Evolutionary conservation across 2,329 filamentous ascomycete species (phyloP).

Genomic region (Alternaria triticimaculans): DNA sequence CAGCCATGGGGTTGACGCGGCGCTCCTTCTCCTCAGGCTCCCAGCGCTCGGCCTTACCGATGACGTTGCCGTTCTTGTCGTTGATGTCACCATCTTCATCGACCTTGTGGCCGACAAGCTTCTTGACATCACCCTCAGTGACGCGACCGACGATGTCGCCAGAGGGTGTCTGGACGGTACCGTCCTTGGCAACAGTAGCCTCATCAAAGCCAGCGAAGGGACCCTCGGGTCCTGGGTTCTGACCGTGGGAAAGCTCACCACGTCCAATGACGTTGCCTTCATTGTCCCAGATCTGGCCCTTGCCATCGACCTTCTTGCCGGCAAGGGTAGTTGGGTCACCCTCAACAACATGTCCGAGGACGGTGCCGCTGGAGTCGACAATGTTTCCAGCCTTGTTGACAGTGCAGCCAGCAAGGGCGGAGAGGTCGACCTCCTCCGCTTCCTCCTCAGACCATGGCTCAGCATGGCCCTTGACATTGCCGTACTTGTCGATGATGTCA

Average conservation of each 20-base stretch:
- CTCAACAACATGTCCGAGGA: constrained; percentile 64
- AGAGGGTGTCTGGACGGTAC: constrained; percentile 57
- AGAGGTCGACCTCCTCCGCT: constrained; percentile 61
- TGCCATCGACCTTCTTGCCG: constrained; percentile 67
- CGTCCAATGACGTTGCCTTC: constrained; percentile 66
- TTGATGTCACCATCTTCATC: constrained; percentile 61
- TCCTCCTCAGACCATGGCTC: constrained; percentile 62
- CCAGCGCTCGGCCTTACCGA: constrained; percentile 61
- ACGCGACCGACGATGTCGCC: constrained; percentile 58
- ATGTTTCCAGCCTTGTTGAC: constrained; percentile 70
- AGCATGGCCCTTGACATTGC: constrained; percentile 65
- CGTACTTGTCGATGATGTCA: constrained; percentile 80
- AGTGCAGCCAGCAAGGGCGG: constrained; percentile 65
- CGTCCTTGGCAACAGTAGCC: constrained; percentile 64
- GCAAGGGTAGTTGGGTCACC: constrained; percentile 64
- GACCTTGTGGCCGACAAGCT: constrained; percentile 58
- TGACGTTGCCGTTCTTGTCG: constrained; percentile 61
- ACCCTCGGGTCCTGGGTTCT: constrained; percentile 59
- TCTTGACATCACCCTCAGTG: constrained; percentile 59
- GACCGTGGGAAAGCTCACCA: constrained; percentile 63
- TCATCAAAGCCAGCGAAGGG: constrained; percentile 67
- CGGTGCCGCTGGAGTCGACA: constrained; percentile 64
- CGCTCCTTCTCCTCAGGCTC: constrained; percentile 62
- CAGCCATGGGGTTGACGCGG: constrained; percentile 66
- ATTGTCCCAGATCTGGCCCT: constrained; percentile 70